phyloP scores from a whole-genome alignment of 495 filamentous ascomycete species.

The Parathielavia appendiculata region DNA sequence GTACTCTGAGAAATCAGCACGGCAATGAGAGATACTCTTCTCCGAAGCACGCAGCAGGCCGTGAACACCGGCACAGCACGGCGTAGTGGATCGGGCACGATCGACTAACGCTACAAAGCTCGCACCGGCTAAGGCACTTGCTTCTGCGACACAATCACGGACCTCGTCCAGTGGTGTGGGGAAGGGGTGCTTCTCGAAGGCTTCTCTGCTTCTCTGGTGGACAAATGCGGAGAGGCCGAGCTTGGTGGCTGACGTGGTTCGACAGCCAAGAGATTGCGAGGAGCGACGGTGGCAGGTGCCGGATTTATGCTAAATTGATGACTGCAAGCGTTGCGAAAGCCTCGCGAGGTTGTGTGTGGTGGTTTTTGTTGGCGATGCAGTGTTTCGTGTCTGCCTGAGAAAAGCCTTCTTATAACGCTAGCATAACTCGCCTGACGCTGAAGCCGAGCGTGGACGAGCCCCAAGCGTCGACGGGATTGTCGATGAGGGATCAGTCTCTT shows the following conservation, averaged over 20 bases:
- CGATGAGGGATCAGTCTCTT: not conserved
- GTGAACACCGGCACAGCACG: not conserved
- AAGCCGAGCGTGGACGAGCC: not conserved
- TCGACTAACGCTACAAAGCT: too few species aligned
- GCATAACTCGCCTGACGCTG: not conserved
- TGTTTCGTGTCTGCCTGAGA: not conserved
- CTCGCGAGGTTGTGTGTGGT: not conserved
- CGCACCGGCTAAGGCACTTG: not conserved
- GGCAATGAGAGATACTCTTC: not conserved
- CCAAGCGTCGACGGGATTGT: not conserved
- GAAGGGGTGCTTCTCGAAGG: slow-evolving; percentile 27
- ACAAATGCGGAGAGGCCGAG: slow-evolving; percentile 18
- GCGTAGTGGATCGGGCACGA: not conserved
- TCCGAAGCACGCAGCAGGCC: slow-evolving; percentile 1
- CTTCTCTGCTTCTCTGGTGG: slow-evolving; percentile 8
- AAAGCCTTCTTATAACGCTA: not conserved
- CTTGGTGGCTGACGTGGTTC: slow-evolving; percentile 18
- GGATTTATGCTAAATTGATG: slow-evolving; percentile 36
- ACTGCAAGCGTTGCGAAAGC: slow-evolving; percentile 18
- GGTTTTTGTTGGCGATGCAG: not conserved
- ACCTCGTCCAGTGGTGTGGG: not conserved
- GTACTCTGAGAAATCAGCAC: not conserved
- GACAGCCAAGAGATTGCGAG: slow-evolving; percentile 28
- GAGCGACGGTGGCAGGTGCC: slow-evolving; percentile 25
- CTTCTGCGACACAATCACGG: slow-evolving; percentile 5